Percentiles rank a stretch among this genome's conserved stretches.
These are phyloP conservation scores for Zygotorulaspora chibaensis DNA, from an alignment of 805 yeast species.

Conservation along the genomic window DNA sequence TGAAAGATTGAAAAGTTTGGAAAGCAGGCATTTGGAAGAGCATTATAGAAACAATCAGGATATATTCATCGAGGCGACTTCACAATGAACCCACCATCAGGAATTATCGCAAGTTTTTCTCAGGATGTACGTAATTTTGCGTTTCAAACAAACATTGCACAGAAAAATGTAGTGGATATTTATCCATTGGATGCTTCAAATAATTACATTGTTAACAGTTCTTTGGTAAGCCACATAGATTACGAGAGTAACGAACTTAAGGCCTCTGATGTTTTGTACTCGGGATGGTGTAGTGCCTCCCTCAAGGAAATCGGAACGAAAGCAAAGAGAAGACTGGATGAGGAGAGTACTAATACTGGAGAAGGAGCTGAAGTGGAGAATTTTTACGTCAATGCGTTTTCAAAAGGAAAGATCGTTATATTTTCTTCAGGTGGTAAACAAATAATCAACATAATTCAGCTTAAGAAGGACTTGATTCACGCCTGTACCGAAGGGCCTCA, in stretches of 20 bases:
- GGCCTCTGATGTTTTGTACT: conserved; percentile 23
- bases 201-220: conserved; percentile 28
- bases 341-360: conserved; percentile 14
- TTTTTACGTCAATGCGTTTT: conserved; percentile 29
- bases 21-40: not conserved
- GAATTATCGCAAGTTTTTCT: conserved; percentile 26
- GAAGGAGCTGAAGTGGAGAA: conserved; percentile 15
- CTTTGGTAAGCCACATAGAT: conserved; percentile 29
- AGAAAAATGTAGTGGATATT: conserved; percentile 33
- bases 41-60: not conserved
- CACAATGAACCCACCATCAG: conserved; percentile 16
- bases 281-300: conserved; percentile 28
- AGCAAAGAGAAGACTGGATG: conserved; percentile 23
- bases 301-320: conserved; percentile 7
- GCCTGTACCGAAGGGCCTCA: conserved; percentile 33
- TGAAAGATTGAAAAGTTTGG: not conserved
- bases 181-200: conserved; percentile 31
- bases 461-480: conserved; percentile 35
- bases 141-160: conserved; percentile 33
- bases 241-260: conserved; percentile 32
- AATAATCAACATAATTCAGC: conserved; percentile 37
- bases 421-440: conserved; percentile 33
- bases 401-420: conserved; percentile 31
- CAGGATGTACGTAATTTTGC: conserved; percentile 33
- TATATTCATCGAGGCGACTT: not conserved